Evolutionary conservation across 2,329 filamentous ascomycete genomes (phyloP), one percentile per base, ranked within the genome.

Genomic region (Claviceps pazoutovae): DNA sequence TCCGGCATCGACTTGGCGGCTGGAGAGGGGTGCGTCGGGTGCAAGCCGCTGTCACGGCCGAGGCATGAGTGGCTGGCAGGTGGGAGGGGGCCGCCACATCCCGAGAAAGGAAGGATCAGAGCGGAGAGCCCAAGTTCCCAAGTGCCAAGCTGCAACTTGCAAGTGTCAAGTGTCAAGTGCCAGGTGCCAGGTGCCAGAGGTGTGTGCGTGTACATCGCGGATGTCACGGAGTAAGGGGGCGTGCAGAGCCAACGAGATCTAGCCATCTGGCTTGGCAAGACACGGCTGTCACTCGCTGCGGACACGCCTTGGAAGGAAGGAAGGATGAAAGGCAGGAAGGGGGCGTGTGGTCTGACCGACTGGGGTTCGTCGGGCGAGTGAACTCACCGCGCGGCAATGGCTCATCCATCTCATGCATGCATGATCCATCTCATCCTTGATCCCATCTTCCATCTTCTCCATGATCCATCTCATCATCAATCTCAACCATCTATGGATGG

Each of bases 301-400:
- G 30, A 34, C 30, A 34, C 30, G 30, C 30, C 8, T 21, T 42
- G 34, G 17, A 38, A 19, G 46, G n/a, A 13, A 47, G 34, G 46
- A 14, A 47, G 46, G 30, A 14, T n/a, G n/a, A 8, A 37, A 23
- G 21, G 21, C 19, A 17, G 46, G 17, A 48, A 30, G 19, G 14
- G 13, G 13, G 47, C 19, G 47, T 47, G 46, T 13, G 45, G 46
- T 51, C 46, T 46, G 50, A 39, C 50, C 50, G 39, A 51, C 50
- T 45, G 45, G 50, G 39, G 50, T 44, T 17, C 34, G 21, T 30
- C 46, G 17, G 26, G 38, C 16, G 34, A 41, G 36, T 9, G 19
- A 41, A 49, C 41, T 21, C 19, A 17, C 41, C 34, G 26, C n/a
- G 21, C 48, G 36, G 30, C 47, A 39, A 34, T 34, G 30, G 30